These are phyloP conservation scores for Apodospora peruviana DNA, from an alignment of 495 filamentous ascomycete species.

Conservation along the genomic window DNA sequence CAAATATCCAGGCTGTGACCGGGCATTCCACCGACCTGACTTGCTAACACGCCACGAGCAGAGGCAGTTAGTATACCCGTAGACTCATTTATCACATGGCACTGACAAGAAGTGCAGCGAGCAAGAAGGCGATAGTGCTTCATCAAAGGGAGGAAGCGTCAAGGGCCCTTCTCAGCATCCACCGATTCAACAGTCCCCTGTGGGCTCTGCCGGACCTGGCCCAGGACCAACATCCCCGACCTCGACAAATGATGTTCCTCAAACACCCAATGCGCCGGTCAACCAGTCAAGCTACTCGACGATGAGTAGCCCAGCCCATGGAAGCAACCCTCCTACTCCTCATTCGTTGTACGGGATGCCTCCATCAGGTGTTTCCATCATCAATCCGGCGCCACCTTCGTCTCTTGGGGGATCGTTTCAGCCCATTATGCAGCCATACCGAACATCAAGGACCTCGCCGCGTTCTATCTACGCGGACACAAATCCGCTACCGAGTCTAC, in stretches of 20 bases:
- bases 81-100: neutral
- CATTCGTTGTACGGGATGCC: neutral
- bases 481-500: slow-evolving; percentile 8
- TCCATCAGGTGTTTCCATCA: neutral
- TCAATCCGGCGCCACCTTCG: neutral
- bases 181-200: neutral
- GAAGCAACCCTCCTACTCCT: slow-evolving; percentile 2
- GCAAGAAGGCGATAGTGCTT: slow-evolving; percentile 29
- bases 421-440: slow-evolving; percentile 3
- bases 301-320: slow-evolving; percentile 1
- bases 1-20: slow-evolving; percentile 55
- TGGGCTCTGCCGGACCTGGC: slow-evolving; percentile 4
- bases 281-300: slow-evolving; percentile 10
- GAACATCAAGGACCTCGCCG: slow-evolving; percentile 10
- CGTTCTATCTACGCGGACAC: slow-evolving; percentile 16
- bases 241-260: neutral
- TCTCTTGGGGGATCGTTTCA: neutral
- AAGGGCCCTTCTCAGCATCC: slow-evolving; percentile 12
- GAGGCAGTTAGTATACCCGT: slow-evolving; percentile 60
- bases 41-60: slow-evolving; percentile 74
- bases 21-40: slow-evolving; percentile 66
- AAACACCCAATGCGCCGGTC: slow-evolving; percentile 9
- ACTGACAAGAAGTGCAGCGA: slow-evolving; percentile 25
- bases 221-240: neutral
- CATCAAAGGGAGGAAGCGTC: slow-evolving; percentile 13